Evolutionary conservation across 108 stramenopile species (phyloP), one percentile per base, ranked within the genome.

Genomic region (Nitzschia sp.): DNA sequence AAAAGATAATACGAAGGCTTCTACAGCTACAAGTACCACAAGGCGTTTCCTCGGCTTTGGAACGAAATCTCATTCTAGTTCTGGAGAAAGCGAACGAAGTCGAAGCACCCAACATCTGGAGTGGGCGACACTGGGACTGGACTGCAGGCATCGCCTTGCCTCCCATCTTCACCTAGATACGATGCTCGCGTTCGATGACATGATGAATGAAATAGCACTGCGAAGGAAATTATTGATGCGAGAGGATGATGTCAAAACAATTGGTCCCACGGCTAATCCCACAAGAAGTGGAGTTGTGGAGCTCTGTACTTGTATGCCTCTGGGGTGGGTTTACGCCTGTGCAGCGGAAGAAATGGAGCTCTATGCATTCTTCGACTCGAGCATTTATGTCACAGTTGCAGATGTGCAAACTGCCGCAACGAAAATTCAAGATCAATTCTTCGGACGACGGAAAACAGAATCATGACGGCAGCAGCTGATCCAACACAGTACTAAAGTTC

Each of bases 181-280:
- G 1, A 65, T 84, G 48, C 75, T 77, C 32, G 87, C 87, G 9
- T 83, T 91, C 62, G 90, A 88, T 56, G 90, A 88, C 46, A 80
- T 85, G 73, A 85, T 91, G 58, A 80, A 79, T 48, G 85, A 91
- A 62, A 72, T 88, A 23, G 57, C 45, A 16, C 31, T 23, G 66
- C 26, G 56, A 22, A 23, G 53, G 26, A 16, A 50, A 52, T 8
- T 16, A 41, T 46, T 45, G 74, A 23, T 16, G n/a, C 55, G 15
- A 52, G n/a, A 45, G 5, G 56, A 45, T 1, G 29, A 29, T 19
- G 45, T 27, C 9, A n/a, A n/a, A n/a, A n/a, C n/a, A n/a, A n/a
- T n/a, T n/a, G n/a, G n/a, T n/a, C 22, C 48, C 32, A 45, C 22
- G 25, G 9, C 23, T 27, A 28, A 28, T n/a, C 31, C 63, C 26